Evolutionary conservation across 345 rosid genomes (phyloP), one percentile per base, ranked within the genome.

Genomic region (Turritis glabra): DNA sequence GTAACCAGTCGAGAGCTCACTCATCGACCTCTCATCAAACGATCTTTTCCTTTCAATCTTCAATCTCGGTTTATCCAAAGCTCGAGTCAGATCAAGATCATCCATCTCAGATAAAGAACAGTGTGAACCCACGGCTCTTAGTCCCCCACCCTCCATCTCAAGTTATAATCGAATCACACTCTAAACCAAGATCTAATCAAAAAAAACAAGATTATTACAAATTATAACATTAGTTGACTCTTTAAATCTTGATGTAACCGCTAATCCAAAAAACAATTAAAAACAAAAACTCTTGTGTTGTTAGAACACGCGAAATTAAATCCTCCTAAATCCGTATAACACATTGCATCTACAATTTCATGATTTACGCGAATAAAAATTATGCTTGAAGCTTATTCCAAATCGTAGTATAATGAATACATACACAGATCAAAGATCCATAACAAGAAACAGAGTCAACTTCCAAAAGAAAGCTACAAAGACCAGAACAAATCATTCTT

Each of bases 31-130:
- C 84, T 93, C 98, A 11, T 93, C 97, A 57, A 88, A 93, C 0
- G 98, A 93, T 78, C 97, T 87, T 82, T 93, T 79, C 83, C 98
- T 82, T 77, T 93, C 97, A 5, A 93, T 93, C 78, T 89, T 91
- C 67, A 93, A 82, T 84, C 79, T 85, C 0, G 98, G 97, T 86
- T 83, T 91, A 74, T 91, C 91, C 12, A 89, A 92, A 5, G 90
- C 89, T 71, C 94, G 89, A 9, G 91, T 83, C 40, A 93, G 84
- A 77, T 91, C 97, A 21, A 69, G 83, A 69, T 93, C 98, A 40
- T 85, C 87, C 86, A 84, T 81, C 9, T 93, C 98, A 0, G 88
- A 74, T 69, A 91, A 80, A 1, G 98, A 91, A 80, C 94, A 91
- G 60, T 85, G 83, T 0, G 98, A 91, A 66, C 94, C 74, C 55